These are phyloP conservation scores for Striga asiatica DNA, from an alignment of 257 asterid genomes.

Conservation along the genomic window DNA sequence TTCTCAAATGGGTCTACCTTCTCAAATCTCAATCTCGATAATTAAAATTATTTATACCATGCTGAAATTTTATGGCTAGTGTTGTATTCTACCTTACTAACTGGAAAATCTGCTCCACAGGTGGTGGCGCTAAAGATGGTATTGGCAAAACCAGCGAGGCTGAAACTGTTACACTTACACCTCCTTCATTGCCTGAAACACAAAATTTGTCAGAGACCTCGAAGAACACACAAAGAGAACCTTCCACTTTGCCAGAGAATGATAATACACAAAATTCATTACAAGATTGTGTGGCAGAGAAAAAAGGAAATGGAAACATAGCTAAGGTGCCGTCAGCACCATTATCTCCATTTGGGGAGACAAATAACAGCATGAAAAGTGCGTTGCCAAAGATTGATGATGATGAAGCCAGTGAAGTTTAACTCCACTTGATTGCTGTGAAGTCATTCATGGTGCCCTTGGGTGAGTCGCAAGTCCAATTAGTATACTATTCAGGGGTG, in stretches of 20 bases:
- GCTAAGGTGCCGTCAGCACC: not conserved
- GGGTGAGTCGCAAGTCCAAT: not conserved
- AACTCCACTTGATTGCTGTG: not conserved
- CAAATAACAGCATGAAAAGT: slow-evolving; percentile 16
- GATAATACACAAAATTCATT: slow-evolving; percentile 8
- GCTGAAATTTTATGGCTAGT: not conserved
- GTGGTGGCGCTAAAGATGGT: slow-evolving; percentile 61
- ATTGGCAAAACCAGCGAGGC: slow-evolving; percentile 30
- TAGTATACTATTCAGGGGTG: too few relatives aligned
- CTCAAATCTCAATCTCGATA: slow-evolving; percentile 13
- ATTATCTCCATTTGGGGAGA: slow-evolving; percentile 6
- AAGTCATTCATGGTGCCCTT: not conserved
- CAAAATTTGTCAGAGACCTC: slow-evolving; percentile 20
- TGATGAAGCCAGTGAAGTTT: slow-evolving; percentile 15
- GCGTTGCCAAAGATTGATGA: slow-evolving; percentile 17
- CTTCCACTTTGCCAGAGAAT: slow-evolving; percentile 22
- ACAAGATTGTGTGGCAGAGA: slow-evolving; percentile 16
- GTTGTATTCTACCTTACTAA: not conserved
- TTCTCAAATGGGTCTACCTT: slow-evolving; percentile 46
- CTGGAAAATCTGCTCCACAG: slow-evolving; percentile 26
- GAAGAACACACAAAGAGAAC: slow-evolving; percentile 17
- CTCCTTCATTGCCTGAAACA: slow-evolving; percentile 31
- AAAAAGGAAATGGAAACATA: not conserved
- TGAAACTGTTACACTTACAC: slow-evolving; percentile 27
- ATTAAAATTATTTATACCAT: not conserved